phyloP scores from a whole-genome alignment of 2,329 filamentous ascomycete species.

The Fusarium sp. region DNA sequence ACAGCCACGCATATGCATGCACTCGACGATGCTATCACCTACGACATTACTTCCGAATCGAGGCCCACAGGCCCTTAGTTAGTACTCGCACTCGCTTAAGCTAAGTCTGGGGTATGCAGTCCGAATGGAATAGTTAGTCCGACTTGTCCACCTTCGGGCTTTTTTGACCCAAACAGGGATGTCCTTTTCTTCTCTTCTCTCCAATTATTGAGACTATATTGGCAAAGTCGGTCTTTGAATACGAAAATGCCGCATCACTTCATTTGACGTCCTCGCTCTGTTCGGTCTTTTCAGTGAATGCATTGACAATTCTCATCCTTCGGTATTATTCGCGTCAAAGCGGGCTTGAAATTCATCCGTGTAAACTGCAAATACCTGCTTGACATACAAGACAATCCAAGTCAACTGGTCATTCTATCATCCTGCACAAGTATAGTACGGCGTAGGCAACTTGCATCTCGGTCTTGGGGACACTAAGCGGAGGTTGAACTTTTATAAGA shows the following conservation, averaged over 20 bases:
- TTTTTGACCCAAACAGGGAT: background rate
- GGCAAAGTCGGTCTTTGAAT: background rate
- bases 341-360: background rate
- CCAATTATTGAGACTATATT: background rate
- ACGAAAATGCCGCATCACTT: background rate
- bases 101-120: background rate
- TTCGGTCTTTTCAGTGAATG: background rate
- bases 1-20: background rate
- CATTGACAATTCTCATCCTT: background rate
- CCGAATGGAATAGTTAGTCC: too few species aligned
- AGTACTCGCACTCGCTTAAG: conserved; percentile 29
- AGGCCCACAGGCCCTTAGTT: background rate
- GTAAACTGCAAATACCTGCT: background rate
- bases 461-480: background rate
- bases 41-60: conserved; percentile 1
- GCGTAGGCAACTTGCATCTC: too few species aligned
- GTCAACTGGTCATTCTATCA: background rate
- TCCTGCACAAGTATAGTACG: conserved; percentile 4
- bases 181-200: background rate
- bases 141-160: background rate
- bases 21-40: background rate
- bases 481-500: background rate
- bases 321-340: background rate
- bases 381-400: too few species aligned
- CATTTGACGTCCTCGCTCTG: background rate